Conservation (phyloP, 1,284 basidiomycete species). For the Peniophora sp. region DNA sequence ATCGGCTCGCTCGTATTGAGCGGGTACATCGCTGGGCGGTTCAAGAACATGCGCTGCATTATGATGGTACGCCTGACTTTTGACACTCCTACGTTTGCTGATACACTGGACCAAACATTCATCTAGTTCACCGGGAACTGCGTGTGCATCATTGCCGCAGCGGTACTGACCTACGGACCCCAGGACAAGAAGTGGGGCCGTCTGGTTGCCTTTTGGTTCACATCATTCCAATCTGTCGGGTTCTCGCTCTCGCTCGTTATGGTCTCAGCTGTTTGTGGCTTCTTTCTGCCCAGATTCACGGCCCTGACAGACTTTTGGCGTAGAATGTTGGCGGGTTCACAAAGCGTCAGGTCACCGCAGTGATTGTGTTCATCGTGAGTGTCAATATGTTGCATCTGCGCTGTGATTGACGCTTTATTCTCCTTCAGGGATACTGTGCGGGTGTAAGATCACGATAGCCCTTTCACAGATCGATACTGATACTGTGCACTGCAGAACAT, state of each 20-base stretch:
- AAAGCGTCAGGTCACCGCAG: constrained; percentile 20
- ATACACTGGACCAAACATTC: constrained; percentile 13
- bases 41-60: background rate
- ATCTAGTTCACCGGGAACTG: constrained; percentile 19
- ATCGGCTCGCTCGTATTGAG: background rate
- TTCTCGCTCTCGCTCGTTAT: constrained; percentile 19
- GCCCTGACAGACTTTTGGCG: background rate
- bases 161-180: constrained; percentile 21
- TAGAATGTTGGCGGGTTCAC: constrained; percentile 21
- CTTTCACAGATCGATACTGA: background rate
- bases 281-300: background rate
- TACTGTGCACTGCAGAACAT: background rate
- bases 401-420: background rate
- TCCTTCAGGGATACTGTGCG: background rate
- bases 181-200: constrained; percentile 23
- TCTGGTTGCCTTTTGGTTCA: constrained; percentile 25
- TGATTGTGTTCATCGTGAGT: constrained; percentile 15
- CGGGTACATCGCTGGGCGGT: background rate
- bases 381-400: background rate
- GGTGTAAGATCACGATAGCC: background rate
- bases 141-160: constrained; percentile 21
- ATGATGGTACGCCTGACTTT: background rate
- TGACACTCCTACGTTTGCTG: background rate
- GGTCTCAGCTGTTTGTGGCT: constrained; percentile 19
- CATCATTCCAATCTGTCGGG: constrained; percentile 20